A percentile compares a stretch with the other conserved stretches of the same genome.
Conservation (phyloP, 805 yeast genomes). For the Kluyveromyces wickerhamii region DNA sequence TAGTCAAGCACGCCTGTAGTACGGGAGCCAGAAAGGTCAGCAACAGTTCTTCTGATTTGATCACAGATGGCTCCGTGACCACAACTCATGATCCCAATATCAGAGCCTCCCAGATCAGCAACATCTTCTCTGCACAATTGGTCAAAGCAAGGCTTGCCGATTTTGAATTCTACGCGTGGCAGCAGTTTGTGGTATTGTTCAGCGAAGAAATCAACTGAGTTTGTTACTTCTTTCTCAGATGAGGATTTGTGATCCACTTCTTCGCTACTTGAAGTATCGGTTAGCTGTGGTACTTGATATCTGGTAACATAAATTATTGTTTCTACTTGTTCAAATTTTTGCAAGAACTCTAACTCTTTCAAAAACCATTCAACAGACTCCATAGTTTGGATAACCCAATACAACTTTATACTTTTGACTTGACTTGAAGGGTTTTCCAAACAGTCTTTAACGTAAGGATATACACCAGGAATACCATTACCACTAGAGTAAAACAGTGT, state of each 20-base stretch:
- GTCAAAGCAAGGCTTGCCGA: constrained; percentile 40
- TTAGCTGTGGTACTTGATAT: constrained; percentile 14
- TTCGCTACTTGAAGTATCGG: constrained; percentile 7
- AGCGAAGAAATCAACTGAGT: constrained; percentile 2
- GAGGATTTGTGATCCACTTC: constrained; percentile 8
- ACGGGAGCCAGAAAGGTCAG: constrained; percentile 25
- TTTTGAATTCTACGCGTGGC: constrained; percentile 33
- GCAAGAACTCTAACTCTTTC: constrained; percentile 11
- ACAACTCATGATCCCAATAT: constrained; percentile 46
- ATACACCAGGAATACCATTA: constrained; percentile 41
- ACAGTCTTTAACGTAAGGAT: constrained; percentile 9
- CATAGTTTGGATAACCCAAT: constrained; percentile 15
- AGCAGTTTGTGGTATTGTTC: constrained; percentile 11
- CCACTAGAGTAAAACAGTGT: constrained; percentile 40
- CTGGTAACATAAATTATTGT: constrained; percentile 52
- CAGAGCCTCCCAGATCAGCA: constrained; percentile 29
- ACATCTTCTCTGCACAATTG: constrained; percentile 33
- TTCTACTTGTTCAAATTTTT: constrained; percentile 14
- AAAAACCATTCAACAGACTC: constrained; percentile 14
- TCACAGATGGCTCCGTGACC: constrained; percentile 51
- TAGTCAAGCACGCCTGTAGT: constrained; percentile 41
- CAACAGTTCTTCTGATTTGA: constrained; percentile 38
- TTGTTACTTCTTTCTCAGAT: constrained; percentile 7
- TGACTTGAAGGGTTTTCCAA: constrained; percentile 6
- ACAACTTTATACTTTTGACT: constrained; percentile 9